These are phyloP conservation scores for Calocybe gangraenosa DNA, from an alignment of 768 basidiomycete genomes.

Conservation along the genomic window DNA sequence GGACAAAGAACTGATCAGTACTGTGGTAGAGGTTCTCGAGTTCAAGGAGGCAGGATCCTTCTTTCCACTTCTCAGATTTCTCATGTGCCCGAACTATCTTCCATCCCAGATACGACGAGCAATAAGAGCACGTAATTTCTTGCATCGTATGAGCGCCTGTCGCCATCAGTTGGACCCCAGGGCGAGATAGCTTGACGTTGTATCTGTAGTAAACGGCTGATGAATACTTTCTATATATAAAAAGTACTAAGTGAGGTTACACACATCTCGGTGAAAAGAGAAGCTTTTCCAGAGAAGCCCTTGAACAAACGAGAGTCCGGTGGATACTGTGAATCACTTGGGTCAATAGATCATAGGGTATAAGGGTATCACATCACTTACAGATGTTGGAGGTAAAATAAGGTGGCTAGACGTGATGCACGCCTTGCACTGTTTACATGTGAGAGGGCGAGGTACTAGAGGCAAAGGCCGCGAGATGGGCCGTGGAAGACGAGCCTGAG, in stretches of 20 bases:
- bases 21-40: constrained; percentile 38
- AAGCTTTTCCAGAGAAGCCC: constrained; percentile 57
- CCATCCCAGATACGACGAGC: constrained; percentile 56
- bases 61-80: constrained; percentile 58
- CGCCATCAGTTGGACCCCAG: constrained; percentile 54
- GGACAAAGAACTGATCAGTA: constrained; percentile 18
- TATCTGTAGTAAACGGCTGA: constrained; percentile 29
- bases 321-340: constrained; percentile 33
- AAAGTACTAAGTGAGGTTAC: constrained; percentile 16
- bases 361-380: constrained; percentile 20
- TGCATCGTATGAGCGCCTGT: constrained; percentile 63
- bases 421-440: constrained; percentile 42
- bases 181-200: constrained; percentile 39
- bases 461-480: constrained; percentile 43
- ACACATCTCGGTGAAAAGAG: constrained; percentile 53
- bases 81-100: constrained; percentile 58
- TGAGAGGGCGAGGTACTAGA: constrained; percentile 39
- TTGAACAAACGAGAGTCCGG: constrained; percentile 43
- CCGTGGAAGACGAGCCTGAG: constrained; percentile 13
- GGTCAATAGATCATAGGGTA: background rate
- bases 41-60: constrained; percentile 55
- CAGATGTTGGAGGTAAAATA: constrained; percentile 36
- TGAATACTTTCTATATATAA: background rate
- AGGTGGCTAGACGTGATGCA: constrained; percentile 41
- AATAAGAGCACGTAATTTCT: constrained; percentile 47